Percentiles rank a stretch among this genome's conserved stretches.
phyloP scores from a whole-genome alignment of 495 filamentous ascomycete genomes.

The Neurospora sp. region DNA sequence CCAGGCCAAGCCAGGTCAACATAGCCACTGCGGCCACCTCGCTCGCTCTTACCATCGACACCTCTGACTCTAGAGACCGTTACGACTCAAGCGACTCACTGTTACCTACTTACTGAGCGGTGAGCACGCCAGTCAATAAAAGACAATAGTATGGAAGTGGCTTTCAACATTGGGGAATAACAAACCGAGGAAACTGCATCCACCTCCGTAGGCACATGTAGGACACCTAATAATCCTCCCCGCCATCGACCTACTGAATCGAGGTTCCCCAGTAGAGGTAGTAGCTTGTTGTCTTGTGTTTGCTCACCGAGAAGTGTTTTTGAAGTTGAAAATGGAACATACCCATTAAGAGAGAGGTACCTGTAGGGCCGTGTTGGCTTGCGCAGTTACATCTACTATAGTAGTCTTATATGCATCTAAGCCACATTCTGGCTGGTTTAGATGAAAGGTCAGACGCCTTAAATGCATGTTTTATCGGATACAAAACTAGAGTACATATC shows the following conservation, averaged over 20 bases:
- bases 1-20: background rate
- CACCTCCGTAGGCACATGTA: background rate
- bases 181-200: background rate
- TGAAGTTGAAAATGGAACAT: too few relatives aligned
- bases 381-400: too few relatives aligned
- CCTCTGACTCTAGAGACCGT: background rate
- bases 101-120: background rate
- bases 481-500: too few relatives aligned
- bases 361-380: too few relatives aligned
- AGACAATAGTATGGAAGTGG: background rate
- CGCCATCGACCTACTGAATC: background rate
- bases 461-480: too few relatives aligned
- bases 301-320: background rate
- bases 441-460: too few relatives aligned
- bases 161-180: background rate
- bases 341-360: too few relatives aligned
- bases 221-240: background rate
- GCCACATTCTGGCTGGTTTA: too few relatives aligned
- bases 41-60: background rate
- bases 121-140: background rate
- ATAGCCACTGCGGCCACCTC: background rate
- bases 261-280: background rate
- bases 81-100: background rate
- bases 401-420: too few relatives aligned
- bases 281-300: background rate